Conservation (phyloP, 2,329 filamentous ascomycete genomes). For the Colletotrichum cuscutae region DNA sequence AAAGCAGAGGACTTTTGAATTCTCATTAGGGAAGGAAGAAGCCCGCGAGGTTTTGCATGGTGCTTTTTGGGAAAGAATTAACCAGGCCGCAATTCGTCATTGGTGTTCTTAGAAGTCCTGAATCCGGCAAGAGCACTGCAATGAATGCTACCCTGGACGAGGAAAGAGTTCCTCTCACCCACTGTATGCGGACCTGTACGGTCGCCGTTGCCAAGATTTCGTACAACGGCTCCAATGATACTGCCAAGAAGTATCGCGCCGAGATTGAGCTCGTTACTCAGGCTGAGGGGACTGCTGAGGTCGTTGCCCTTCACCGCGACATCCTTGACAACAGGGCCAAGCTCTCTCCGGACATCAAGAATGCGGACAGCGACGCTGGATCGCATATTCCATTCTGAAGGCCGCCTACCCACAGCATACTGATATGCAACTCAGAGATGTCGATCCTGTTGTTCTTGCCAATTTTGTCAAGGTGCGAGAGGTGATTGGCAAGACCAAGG, state of each 20-base stretch:
- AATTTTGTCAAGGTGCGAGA: neutral
- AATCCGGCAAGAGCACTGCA: no score
- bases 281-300: slow-evolving; percentile 63
- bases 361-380: slow-evolving; percentile 55
- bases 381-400: slow-evolving; percentile 54
- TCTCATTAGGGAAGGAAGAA: no score
- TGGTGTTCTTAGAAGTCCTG: no score
- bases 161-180: slow-evolving; percentile 57
- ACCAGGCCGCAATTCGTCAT: no score
- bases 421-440: slow-evolving; percentile 10
- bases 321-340: slow-evolving; percentile 53
- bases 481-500: neutral
- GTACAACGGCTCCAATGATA: slow-evolving; percentile 59
- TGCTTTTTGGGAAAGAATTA: no score
- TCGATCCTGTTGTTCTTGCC: neutral
- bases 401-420: slow-evolving; percentile 53
- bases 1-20: no score
- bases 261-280: slow-evolving; percentile 67
- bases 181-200: slow-evolving; percentile 70
- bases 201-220: slow-evolving; percentile 70
- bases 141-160: slow-evolving; percentile 67
- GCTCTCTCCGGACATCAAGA: slow-evolving; percentile 46
- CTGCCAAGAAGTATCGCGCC: slow-evolving; percentile 55
- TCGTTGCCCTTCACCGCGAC: slow-evolving; percentile 59
- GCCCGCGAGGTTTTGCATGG: no score